Percentiles rank a stretch among this genome's conserved stretches.
These are phyloP conservation scores for Emmonsiellopsis sp. DNA, from an alignment of 2,329 filamentous ascomycete species.

Conservation along the genomic window DNA sequence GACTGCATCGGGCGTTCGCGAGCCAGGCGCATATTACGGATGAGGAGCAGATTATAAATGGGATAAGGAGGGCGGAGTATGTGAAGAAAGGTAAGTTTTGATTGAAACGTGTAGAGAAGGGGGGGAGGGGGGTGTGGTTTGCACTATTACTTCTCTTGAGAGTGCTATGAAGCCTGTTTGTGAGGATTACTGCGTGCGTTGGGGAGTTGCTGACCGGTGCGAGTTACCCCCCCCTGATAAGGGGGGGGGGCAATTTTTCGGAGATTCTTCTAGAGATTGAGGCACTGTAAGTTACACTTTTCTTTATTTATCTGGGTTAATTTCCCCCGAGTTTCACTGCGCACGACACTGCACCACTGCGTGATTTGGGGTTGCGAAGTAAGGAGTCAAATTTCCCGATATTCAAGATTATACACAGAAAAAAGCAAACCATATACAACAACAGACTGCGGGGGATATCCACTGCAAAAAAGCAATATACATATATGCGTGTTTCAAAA, in stretches of 20 bases:
- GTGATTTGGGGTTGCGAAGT: background rate
- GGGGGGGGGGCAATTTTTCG: too few species aligned
- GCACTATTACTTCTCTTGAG: background rate
- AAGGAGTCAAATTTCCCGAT: background rate
- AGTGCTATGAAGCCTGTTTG: too few species aligned
- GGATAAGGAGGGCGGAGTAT: slow-evolving; percentile 70
- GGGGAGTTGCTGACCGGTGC: too few species aligned
- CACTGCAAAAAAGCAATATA: background rate
- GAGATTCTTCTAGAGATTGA: slow-evolving; percentile 61
- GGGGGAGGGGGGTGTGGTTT: background rate
- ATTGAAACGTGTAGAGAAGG: background rate
- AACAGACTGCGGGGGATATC: slow-evolving; percentile 3
- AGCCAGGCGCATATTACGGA: slow-evolving; percentile 61
- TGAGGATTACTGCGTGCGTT: background rate
- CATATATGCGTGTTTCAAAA: background rate
- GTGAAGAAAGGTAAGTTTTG: slow-evolving; percentile 67
- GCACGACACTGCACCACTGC: background rate
- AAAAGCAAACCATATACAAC: slow-evolving; percentile 11
- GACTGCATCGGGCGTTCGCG: slow-evolving; percentile 77
- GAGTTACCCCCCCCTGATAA: too few species aligned
- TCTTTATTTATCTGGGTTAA: background rate
- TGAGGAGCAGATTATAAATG: slow-evolving; percentile 64
- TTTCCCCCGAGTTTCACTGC: background rate
- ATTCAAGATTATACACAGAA: background rate
- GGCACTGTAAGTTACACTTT: slow-evolving; percentile 58